phyloP scores from a whole-genome alignment of 495 filamentous ascomycete species.

The Neurospora discreta region DNA sequence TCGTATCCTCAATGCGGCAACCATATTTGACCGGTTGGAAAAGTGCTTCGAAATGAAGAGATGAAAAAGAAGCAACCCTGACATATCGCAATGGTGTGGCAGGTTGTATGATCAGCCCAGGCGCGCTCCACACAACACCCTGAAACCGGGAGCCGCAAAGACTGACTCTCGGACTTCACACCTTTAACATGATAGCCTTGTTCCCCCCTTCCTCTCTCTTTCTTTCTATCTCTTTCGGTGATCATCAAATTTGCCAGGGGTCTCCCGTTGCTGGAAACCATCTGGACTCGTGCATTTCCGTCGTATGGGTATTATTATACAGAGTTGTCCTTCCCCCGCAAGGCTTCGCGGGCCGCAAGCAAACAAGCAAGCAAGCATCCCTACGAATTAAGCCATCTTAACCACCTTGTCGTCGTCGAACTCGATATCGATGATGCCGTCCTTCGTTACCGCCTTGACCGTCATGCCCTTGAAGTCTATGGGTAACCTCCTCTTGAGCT shows the following conservation, averaged over 20 bases:
- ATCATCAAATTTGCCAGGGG: not conserved
- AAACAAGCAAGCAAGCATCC: not conserved
- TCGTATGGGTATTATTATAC: conserved; percentile 18
- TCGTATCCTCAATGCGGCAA: not conserved
- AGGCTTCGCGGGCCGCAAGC: conserved; percentile 1
- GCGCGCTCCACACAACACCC: not conserved
- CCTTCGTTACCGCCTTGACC: conserved; percentile 89
- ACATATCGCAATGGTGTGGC: not conserved
- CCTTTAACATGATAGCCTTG: not conserved
- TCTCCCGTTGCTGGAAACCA: not conserved
- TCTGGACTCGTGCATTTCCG: conserved; percentile 4
- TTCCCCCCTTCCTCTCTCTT: not conserved
- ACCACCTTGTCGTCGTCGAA: conserved; percentile 71
- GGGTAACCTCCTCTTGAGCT: conserved; percentile 88
- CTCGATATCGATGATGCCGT: conserved; percentile 71
- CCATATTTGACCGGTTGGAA: not conserved
- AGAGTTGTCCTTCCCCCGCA: conserved; percentile 8
- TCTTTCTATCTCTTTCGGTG: too few species aligned
- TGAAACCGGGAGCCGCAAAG: not conserved
- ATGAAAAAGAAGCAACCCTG: not conserved
- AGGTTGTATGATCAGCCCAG: not conserved
- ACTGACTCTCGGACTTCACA: not conserved
- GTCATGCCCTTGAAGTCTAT: conserved; percentile 95
- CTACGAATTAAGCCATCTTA: conserved; percentile 42
- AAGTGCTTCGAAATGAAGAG: not conserved